Evolutionary conservation across 768 basidiomycete genomes (phyloP).

Genomic region (Collybia sp.): DNA sequence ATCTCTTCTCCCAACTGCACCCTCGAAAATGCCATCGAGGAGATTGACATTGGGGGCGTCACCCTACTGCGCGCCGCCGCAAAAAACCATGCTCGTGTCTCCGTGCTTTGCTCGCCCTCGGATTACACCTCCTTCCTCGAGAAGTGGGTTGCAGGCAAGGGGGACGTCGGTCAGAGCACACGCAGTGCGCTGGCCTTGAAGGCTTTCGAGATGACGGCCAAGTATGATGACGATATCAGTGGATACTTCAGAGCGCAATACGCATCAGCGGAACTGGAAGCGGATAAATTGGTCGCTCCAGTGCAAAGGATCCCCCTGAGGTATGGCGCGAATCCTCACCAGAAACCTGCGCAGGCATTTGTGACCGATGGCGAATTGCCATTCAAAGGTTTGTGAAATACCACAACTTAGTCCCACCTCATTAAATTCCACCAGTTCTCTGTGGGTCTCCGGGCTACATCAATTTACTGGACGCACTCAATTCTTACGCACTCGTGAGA

Average conservation of each 20-base stretch:
- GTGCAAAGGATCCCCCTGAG: slow-evolving; percentile 84
- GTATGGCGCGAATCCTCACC: slow-evolving; percentile 98
- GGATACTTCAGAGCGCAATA: slow-evolving; percentile 97
- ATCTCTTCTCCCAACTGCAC: slow-evolving; percentile 87
- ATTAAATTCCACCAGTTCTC: slow-evolving; percentile 51
- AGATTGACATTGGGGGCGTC: slow-evolving; percentile 98
- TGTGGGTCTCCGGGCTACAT: slow-evolving; percentile 97
- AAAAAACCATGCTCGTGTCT: slow-evolving; percentile 94
- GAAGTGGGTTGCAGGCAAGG: slow-evolving; percentile 71
- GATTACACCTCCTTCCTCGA: slow-evolving; percentile 84
- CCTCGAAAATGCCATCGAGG: slow-evolving; percentile 90
- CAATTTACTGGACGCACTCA: slow-evolving; percentile 95
- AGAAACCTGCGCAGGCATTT: slow-evolving; percentile 96
- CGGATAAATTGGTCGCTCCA: slow-evolving; percentile 57
- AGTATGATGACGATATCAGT: slow-evolving; percentile 93
- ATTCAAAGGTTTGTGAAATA: slow-evolving; percentile 71
- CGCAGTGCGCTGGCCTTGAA: slow-evolving; percentile 85
- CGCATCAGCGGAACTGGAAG: slow-evolving; percentile 68
- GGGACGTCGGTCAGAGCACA: slow-evolving; percentile 66
- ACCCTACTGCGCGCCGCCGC: slow-evolving; percentile 96
- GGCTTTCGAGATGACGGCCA: slow-evolving; percentile 95
- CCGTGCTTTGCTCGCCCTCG: slow-evolving; percentile 80
- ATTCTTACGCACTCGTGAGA: slow-evolving; percentile 93
- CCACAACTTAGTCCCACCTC: not conserved
- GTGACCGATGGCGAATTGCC: slow-evolving; percentile 86